Evolutionary conservation across 1,284 basidiomycete genomes (phyloP).

Genomic region (Boletellus deceptivus): DNA sequence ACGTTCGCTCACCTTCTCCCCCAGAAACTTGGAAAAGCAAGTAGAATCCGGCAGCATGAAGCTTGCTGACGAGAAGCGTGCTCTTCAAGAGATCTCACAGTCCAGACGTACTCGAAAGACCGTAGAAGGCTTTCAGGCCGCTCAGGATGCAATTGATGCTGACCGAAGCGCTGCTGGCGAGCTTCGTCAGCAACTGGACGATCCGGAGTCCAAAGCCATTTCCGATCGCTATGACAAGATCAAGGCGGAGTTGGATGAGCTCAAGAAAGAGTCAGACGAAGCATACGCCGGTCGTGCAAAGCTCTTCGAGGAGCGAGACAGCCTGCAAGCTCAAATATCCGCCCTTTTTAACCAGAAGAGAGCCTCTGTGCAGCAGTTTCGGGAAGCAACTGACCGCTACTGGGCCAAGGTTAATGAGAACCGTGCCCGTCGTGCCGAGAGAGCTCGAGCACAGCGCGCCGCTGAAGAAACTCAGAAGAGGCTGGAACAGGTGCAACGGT

Average conservation of each 20-base stretch:
- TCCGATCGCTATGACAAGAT: slow-evolving; percentile 83
- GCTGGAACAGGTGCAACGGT: slow-evolving; percentile 73
- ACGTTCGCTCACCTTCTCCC: slow-evolving; percentile 5
- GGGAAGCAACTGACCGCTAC: slow-evolving; percentile 81
- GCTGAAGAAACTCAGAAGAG: slow-evolving; percentile 84
- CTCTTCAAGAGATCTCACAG: slow-evolving; percentile 83
- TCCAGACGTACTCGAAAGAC: slow-evolving; percentile 67
- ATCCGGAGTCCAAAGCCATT: slow-evolving; percentile 84
- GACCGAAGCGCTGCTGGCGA: slow-evolving; percentile 80
- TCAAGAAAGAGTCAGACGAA: slow-evolving; percentile 88
- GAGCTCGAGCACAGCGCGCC: slow-evolving; percentile 75
- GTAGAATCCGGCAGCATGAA: slow-evolving; percentile 93
- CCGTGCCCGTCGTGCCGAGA: slow-evolving; percentile 81
- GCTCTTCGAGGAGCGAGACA: slow-evolving; percentile 87
- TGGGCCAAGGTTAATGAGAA: slow-evolving; percentile 83
- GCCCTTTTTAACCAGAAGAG: slow-evolving; percentile 78
- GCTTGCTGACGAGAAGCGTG: slow-evolving; percentile 94
- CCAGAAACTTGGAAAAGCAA: slow-evolving; percentile 81
- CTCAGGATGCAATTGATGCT: slow-evolving; percentile 79
- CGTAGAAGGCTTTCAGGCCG: slow-evolving; percentile 78
- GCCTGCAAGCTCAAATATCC: slow-evolving; percentile 70
- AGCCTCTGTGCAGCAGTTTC: slow-evolving; percentile 66
- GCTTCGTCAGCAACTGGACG: slow-evolving; percentile 83
- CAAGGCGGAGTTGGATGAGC: slow-evolving; percentile 81
- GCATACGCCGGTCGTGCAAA: slow-evolving; percentile 79